Evolutionary conservation across 1,284 basidiomycete genomes (phyloP).

Genomic region (Limonomyces culmigenus): DNA sequence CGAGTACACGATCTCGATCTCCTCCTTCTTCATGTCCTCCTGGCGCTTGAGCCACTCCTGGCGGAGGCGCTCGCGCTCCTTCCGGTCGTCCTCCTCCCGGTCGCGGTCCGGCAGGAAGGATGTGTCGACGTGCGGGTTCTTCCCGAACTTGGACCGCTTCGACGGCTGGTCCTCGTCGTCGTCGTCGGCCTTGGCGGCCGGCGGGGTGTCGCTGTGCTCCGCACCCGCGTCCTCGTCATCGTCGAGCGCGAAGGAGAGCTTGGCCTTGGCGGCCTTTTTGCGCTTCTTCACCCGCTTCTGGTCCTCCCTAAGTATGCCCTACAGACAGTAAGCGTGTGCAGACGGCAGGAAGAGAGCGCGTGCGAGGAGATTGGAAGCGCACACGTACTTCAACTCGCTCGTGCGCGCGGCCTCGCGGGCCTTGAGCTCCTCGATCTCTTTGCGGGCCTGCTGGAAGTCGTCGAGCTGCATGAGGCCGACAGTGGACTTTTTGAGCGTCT

Average conservation of each 20-base stretch:
- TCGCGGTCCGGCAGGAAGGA: constrained; percentile 96
- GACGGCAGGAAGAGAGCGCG: constrained; percentile 10
- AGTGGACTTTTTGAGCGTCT: constrained; percentile 83
- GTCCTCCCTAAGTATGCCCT: constrained; percentile 73
- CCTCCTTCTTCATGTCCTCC: constrained; percentile 75
- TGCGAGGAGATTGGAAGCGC: constrained; percentile 7
- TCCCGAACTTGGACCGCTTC: constrained; percentile 72
- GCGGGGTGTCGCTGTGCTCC: constrained; percentile 21
- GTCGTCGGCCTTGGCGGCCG: constrained; percentile 17
- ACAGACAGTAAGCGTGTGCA: constrained; percentile 42
- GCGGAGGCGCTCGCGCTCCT: constrained; percentile 76
- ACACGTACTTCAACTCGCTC: constrained; percentile 75
- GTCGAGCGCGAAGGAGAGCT: constrained; percentile 80
- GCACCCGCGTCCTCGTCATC: constrained; percentile 45
- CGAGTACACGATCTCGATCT: constrained; percentile 87
- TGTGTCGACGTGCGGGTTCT: constrained; percentile 95
- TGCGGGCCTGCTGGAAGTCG: constrained; percentile 81
- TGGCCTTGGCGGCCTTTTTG: constrained; percentile 70
- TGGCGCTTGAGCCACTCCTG: constrained; percentile 86
- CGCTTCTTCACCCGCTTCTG: constrained; percentile 83
- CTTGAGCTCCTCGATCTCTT: constrained; percentile 86
- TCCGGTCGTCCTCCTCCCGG: constrained; percentile 82
- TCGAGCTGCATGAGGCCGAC: constrained; percentile 87
- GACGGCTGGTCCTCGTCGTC: constrained; percentile 22
- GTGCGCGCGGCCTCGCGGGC: constrained; percentile 75